Percentiles rank a stretch among this genome's conserved stretches.
Conservation (phyloP, 106 monocot genomes). For the Phalaenopsis equestris region DNA sequence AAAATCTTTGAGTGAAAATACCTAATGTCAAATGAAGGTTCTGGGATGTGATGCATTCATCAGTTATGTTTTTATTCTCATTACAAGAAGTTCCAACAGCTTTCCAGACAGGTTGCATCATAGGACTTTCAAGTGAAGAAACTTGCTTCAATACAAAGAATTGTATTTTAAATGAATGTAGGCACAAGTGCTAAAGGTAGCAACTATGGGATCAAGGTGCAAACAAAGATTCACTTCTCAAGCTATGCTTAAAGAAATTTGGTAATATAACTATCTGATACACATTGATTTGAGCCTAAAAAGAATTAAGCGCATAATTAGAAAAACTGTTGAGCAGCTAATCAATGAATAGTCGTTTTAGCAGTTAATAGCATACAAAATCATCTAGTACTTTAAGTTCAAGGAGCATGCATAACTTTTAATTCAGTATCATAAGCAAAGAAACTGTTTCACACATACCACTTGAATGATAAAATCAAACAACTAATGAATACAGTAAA, state of each 20-base stretch:
- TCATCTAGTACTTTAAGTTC: not conserved
- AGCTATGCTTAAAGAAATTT: not conserved
- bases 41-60: not conserved
- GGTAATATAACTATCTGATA: not conserved
- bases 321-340: not conserved
- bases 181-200: not conserved
- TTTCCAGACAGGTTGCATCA: constrained; percentile 29
- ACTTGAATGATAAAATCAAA: not conserved
- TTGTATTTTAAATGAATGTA: not conserved
- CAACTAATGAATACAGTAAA: not conserved
- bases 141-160: constrained; percentile 30
- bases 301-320: not conserved
- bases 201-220: not conserved
- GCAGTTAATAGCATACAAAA: not conserved
- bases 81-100: constrained; percentile 9
- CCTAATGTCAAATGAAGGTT: constrained; percentile 19
- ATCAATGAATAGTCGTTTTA: not conserved
- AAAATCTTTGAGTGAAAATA: constrained; percentile 10
- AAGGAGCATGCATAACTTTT: not conserved
- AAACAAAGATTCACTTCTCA: not conserved
- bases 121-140: constrained; percentile 27
- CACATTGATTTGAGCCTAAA: not conserved
- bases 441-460: not conserved
- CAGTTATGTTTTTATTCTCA: constrained; percentile 1
- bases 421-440: not conserved